These are phyloP conservation scores for Fusarium neocosmosporiellum DNA, from an alignment of 2,329 filamentous ascomycete species.

Conservation along the genomic window DNA sequence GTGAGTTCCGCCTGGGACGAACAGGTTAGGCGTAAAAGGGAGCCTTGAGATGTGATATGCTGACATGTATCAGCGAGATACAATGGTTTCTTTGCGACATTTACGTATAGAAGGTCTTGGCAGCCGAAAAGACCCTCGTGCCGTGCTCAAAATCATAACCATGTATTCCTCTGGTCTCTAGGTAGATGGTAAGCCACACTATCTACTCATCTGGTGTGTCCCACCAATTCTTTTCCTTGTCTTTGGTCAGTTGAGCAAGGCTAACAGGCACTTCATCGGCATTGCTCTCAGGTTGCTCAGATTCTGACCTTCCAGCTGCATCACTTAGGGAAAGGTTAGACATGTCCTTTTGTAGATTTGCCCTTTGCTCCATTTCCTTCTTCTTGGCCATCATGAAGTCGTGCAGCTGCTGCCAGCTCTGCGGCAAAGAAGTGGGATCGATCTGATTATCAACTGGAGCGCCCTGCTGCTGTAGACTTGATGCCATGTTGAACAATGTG, in stretches of 20 bases:
- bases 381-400: not conserved
- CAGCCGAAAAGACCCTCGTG: no score
- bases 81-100: no score
- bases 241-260: not conserved
- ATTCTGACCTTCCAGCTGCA: no score
- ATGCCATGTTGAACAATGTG: not conserved
- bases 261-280: not conserved
- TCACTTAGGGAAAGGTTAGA: not conserved
- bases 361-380: not conserved
- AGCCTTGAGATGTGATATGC: no score
- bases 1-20: no score
- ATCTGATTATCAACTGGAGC: not conserved
- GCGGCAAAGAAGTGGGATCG: not conserved
- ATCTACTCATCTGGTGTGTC: not conserved
- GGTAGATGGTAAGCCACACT: not conserved
- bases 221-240: conserved; percentile 7
- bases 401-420: not conserved
- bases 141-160: not conserved
- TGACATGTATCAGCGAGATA: no score
- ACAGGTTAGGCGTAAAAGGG: no score
- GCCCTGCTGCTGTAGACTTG: not conserved
- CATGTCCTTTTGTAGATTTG: not conserved
- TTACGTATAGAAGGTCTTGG: no score
- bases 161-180: not conserved
- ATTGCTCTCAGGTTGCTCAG: not conserved